A percentile compares a stretch with the other conserved stretches of the same genome.
Conservation (phyloP, 2,329 filamentous ascomycete species). For the Pestalotiopsis sp. region DNA sequence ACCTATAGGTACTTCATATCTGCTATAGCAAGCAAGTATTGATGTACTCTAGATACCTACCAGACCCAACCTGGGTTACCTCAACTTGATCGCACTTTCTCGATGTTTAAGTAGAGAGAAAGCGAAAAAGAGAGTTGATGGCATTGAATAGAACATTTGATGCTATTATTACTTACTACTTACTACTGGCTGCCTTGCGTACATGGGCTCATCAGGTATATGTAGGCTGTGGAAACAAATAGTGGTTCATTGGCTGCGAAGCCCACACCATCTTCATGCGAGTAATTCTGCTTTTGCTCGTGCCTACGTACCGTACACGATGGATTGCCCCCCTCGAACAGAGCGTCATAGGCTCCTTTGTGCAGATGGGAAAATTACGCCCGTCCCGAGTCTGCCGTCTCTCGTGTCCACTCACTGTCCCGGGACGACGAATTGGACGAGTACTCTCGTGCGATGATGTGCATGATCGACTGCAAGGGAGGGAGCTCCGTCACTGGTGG, state of each 20-base stretch:
- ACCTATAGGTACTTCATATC: too few relatives aligned
- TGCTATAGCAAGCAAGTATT: too few relatives aligned
- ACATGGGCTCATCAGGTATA: background rate
- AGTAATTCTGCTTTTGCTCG: constrained; percentile 8
- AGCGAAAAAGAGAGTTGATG: too few relatives aligned
- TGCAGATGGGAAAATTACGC: background rate
- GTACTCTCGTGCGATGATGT: background rate
- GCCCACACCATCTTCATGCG: constrained; percentile 10
- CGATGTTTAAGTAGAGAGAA: background rate
- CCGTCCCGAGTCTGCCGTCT: background rate
- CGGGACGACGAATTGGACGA: background rate
- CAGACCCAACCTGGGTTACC: too few relatives aligned
- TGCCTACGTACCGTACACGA: background rate
- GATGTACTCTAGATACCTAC: too few relatives aligned
- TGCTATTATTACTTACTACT: background rate
- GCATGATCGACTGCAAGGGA: background rate
- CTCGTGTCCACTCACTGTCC: background rate
- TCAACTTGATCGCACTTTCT: too few relatives aligned
- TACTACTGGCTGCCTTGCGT: background rate
- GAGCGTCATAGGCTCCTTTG: background rate
- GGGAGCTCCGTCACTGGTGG: background rate
- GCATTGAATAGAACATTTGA: too few relatives aligned
- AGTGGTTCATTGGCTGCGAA: background rate
- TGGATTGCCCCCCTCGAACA: background rate
- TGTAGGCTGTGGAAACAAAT: background rate